Evolutionary conservation across 768 basidiomycete genomes (phyloP).

Genomic region (Termitomyces sp.): DNA sequence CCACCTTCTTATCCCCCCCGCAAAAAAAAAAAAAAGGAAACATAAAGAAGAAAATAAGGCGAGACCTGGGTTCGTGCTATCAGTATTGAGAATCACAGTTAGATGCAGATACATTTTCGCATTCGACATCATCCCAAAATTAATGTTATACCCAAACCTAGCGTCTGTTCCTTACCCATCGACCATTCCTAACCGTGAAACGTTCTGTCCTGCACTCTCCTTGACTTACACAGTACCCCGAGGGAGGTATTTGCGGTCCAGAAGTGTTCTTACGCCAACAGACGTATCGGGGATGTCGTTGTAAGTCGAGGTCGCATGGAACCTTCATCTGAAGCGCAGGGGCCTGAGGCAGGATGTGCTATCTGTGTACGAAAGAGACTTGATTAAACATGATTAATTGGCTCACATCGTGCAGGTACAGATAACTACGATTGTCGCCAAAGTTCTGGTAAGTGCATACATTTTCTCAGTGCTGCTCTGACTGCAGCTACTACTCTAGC

Average conservation of each 20-base stretch:
- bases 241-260: constrained; percentile 79
- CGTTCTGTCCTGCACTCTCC: constrained; percentile 68
- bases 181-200: constrained; percentile 54
- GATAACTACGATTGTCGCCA: constrained; percentile 86
- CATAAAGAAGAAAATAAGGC: too few species aligned
- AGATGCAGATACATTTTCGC: constrained; percentile 36
- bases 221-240: constrained; percentile 71
- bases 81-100: too few species aligned
- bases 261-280: constrained; percentile 93
- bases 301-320: constrained; percentile 70
- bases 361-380: constrained; percentile 77
- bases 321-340: constrained; percentile 76
- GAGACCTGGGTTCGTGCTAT: too few species aligned
- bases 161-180: constrained; percentile 75
- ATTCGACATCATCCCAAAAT: constrained; percentile 81
- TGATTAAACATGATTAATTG: constrained; percentile 88
- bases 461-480: constrained; percentile 87
- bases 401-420: constrained; percentile 82
- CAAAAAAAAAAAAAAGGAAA: too few species aligned
- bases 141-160: constrained; percentile 75
- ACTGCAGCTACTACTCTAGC: constrained; percentile 89
- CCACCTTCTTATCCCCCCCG: constrained; percentile 76
- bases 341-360: constrained; percentile 49
- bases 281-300: constrained; percentile 89
- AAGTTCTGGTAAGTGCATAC: constrained; percentile 83